Evolutionary conservation across 768 basidiomycete species (phyloP).

Genomic region (Rhizopogon vulgaris): DNA sequence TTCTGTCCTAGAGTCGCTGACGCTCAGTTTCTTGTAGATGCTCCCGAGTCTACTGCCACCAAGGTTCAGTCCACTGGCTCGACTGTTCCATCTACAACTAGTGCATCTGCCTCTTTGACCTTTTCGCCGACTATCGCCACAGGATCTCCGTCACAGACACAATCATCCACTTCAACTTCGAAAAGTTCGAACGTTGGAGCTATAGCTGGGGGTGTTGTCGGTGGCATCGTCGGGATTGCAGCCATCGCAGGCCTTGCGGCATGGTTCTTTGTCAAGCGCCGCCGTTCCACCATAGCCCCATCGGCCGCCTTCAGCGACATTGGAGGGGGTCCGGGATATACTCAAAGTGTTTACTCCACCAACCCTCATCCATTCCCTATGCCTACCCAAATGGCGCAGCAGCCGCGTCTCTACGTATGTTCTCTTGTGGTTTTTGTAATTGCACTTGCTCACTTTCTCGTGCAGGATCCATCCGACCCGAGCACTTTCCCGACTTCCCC

Average conservation of each 20-base stretch:
- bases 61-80: conserved; percentile 22
- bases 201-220: conserved; percentile 59
- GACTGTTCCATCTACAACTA: conserved; percentile 4
- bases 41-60: conserved; percentile 39
- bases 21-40: conserved; percentile 20
- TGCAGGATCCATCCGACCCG: conserved; percentile 31
- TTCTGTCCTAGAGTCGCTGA: not conserved
- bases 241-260: conserved; percentile 32
- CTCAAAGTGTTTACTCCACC: conserved; percentile 4
- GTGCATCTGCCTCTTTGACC: conserved; percentile 12
- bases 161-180: conserved; percentile 3
- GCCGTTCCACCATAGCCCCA: conserved; percentile 17
- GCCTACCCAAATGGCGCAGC: conserved; percentile 14
- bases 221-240: conserved; percentile 48
- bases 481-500: conserved; percentile 30
- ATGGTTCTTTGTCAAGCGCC: conserved; percentile 32
- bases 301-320: conserved; percentile 9
- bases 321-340: not conserved
- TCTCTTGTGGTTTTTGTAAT: not conserved
- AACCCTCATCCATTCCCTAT: conserved; percentile 9
- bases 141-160: conserved; percentile 4
- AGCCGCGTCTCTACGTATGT: conserved; percentile 24
- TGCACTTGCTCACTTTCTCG: conserved; percentile 2
- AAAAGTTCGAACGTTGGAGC: conserved; percentile 38
- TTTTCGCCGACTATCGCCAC: conserved; percentile 8